Evolutionary conservation across 2,329 filamentous ascomycete genomes (phyloP).

Genomic region (Fusarium solani-melongenae): DNA sequence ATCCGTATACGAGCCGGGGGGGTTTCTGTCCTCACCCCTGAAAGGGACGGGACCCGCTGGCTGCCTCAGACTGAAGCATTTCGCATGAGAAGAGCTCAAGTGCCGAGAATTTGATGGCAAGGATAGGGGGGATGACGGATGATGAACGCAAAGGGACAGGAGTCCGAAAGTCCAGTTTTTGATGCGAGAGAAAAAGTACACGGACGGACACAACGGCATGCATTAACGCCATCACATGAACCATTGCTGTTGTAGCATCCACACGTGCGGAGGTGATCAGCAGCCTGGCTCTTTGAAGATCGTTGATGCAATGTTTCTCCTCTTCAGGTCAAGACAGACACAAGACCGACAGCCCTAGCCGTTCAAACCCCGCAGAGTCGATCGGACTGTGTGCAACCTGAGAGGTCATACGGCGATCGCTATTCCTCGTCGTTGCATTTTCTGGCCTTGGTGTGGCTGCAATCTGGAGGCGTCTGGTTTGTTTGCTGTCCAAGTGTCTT

Average conservation of each 20-base stretch:
- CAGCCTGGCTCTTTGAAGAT: slow-evolving; percentile 21
- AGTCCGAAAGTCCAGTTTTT: background rate
- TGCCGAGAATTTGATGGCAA: background rate
- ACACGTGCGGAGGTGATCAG: slow-evolving; percentile 23
- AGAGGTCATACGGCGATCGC: background rate
- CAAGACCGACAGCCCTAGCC: background rate
- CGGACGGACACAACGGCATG: background rate
- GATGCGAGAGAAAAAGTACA: background rate
- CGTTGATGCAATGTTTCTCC: slow-evolving; percentile 6
- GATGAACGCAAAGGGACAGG: background rate
- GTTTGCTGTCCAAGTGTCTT: background rate
- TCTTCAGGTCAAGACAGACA: background rate
- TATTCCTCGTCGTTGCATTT: background rate
- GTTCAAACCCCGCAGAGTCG: slow-evolving; percentile 7
- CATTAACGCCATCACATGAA: background rate
- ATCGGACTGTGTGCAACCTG: background rate
- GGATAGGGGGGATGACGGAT: background rate
- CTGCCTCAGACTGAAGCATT: background rate
- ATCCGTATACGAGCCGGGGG: slow-evolving; percentile 19
- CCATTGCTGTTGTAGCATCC: background rate
- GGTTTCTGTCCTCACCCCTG: slow-evolving; percentile 20
- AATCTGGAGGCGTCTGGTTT: background rate
- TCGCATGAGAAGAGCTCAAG: background rate
- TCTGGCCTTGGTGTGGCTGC: background rate
- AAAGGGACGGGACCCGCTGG: slow-evolving; percentile 15